These are phyloP conservation scores for Kodamaea fungicola DNA, from an alignment of 1,139 yeast species.

Conservation along the genomic window DNA sequence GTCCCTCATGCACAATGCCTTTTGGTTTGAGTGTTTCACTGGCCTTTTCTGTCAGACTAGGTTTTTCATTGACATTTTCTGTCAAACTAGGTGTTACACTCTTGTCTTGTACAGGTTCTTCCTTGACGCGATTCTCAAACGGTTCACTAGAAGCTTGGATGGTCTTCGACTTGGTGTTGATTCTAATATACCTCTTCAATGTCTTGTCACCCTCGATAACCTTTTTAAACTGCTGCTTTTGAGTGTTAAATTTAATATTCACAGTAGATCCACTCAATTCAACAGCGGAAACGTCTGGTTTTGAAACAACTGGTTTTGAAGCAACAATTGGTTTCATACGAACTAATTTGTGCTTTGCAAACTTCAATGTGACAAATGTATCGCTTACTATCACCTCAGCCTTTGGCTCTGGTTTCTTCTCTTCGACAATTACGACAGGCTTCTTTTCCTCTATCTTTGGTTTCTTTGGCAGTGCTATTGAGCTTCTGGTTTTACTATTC, in stretches of 20 bases:
- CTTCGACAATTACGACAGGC: background rate
- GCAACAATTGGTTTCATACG: conserved; percentile 1
- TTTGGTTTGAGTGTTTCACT: background rate
- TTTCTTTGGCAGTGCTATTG: background rate
- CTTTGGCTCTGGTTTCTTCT: background rate
- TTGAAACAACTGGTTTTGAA: background rate
- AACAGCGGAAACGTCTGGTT: background rate
- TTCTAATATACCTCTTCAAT: conserved; percentile 24
- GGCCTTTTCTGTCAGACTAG: background rate
- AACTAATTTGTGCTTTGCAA: conserved; percentile 1
- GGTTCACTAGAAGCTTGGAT: conserved; percentile 18
- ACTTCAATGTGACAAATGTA: conserved; percentile 2
- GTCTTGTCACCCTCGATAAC: background rate
- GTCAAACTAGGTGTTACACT: background rate
- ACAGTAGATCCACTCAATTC: conserved; percentile 1
- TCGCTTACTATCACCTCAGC: conserved; percentile 1
- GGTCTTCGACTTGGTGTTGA: conserved; percentile 21
- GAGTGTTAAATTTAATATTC: background rate
- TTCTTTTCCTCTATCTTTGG: background rate
- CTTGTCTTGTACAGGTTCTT: background rate
- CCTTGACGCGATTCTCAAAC: conserved; percentile 8
- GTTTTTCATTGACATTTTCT: background rate
- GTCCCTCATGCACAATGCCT: too few species aligned
- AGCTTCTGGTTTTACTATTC: background rate
- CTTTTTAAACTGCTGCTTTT: background rate